Percentiles rank a stretch among this genome's conserved stretches.
Conservation (phyloP, 305 asterid species). For the Salvia sclarea region DNA sequence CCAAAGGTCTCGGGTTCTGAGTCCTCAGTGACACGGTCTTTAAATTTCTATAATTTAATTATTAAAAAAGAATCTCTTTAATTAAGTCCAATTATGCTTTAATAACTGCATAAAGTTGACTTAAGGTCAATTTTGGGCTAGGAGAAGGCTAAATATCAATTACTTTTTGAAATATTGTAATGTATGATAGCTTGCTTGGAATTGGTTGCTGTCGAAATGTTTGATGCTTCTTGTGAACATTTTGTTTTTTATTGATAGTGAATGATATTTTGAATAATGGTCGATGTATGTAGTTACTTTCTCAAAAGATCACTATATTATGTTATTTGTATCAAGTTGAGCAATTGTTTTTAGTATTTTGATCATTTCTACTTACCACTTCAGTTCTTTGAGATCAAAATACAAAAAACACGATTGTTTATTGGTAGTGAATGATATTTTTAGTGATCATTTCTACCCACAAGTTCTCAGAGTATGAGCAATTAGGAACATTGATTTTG, state of each 20-base stretch:
- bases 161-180: not conserved
- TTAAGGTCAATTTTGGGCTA: slow-evolving; percentile 14
- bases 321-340: not conserved
- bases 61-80: not conserved
- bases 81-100: not conserved
- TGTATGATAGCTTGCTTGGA: not conserved
- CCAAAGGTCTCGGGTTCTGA: no score
- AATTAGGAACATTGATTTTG: no score
- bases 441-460: no score
- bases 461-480: no score
- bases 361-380: no score
- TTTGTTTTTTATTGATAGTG: not conserved
- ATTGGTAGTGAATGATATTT: no score
- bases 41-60: no score
- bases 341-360: not conserved
- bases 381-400: no score
- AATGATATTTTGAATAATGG: not conserved
- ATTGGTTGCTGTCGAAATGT: not conserved
- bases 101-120: not conserved
- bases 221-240: not conserved
- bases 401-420: no score
- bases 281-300: not conserved
- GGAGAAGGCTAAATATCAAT: not conserved
- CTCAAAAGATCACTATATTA: not conserved
- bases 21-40: no score